These are phyloP conservation scores for Mesotaenium endlicherianum DNA, from an alignment of 139 green algal species.

Conservation along the genomic window DNA sequence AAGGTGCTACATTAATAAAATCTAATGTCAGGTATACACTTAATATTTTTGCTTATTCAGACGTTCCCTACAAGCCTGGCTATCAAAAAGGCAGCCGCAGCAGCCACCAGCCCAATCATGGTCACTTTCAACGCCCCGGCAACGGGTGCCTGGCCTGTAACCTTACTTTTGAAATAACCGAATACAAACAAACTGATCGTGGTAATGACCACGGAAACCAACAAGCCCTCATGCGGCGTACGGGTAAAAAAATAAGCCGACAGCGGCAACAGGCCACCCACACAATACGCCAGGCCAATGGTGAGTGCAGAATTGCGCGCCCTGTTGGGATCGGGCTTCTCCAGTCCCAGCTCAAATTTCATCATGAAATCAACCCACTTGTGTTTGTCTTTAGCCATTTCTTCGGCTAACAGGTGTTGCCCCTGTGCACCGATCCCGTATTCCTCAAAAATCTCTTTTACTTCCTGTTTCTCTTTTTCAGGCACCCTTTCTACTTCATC, in stretches of 20 bases:
- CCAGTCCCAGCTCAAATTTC: background rate
- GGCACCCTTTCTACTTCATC: background rate
- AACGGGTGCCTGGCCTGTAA: background rate
- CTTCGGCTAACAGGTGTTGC: too few species aligned
- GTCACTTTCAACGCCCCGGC: background rate
- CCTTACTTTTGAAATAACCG: background rate
- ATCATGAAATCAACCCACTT: conserved; percentile 9
- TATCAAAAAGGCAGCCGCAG: background rate
- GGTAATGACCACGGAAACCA: background rate
- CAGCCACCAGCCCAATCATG: background rate
- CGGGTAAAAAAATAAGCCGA: conserved; percentile 1
- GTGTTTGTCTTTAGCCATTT: too few species aligned
- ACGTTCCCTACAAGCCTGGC: too few species aligned
- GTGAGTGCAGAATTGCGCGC: background rate
- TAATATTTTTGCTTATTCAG: too few species aligned
- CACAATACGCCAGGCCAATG: background rate
- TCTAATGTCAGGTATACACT: too few species aligned
- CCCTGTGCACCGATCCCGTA: too few species aligned
- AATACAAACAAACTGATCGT: background rate
- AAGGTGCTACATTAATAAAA: too few species aligned
- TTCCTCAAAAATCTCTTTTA: too few species aligned
- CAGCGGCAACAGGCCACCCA: background rate
- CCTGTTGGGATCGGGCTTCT: background rate
- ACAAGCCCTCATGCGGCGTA: background rate
- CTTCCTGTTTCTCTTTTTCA: background rate